These are phyloP conservation scores for Gigaspora rosea DNA, from an alignment of 192 early-diverging fungal genomes.

Conservation along the genomic window DNA sequence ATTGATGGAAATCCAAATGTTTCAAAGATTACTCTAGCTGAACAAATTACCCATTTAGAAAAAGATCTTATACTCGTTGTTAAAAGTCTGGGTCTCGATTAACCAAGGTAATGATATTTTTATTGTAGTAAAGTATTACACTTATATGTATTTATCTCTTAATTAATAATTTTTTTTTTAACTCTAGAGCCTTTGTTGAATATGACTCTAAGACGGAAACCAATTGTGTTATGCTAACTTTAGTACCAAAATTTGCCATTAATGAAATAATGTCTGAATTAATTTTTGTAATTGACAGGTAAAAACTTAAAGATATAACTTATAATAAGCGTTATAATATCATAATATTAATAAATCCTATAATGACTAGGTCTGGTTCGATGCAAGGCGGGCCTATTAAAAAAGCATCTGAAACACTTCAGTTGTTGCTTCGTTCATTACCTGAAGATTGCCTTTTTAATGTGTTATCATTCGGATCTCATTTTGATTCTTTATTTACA, in stretches of 20 bases:
- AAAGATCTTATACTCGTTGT: conserved; percentile 46
- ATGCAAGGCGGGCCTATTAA: too few relatives aligned
- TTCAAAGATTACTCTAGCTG: too few relatives aligned
- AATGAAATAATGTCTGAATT: too few relatives aligned
- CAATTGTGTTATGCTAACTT: too few relatives aligned
- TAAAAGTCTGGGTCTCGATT: conserved; percentile 40
- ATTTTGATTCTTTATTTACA: conserved; percentile 41
- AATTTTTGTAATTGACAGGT: conserved; percentile 46
- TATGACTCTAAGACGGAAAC: too few relatives aligned
- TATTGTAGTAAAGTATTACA: neutral
- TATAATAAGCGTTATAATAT: neutral
- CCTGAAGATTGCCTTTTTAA: conserved; percentile 51
- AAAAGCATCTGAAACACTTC: too few relatives aligned
- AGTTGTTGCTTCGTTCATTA: too few relatives aligned
- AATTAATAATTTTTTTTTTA: neutral
- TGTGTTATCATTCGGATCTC: conserved; percentile 49
- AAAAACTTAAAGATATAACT: conserved; percentile 22
- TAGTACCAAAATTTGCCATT: too few relatives aligned
- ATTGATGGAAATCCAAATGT: too few relatives aligned
- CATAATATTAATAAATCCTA: conserved; percentile 26
- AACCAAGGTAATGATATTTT: conserved; percentile 25
- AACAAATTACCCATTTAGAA: too few relatives aligned
- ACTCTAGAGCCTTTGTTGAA: conserved; percentile 38
- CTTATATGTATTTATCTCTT: neutral
- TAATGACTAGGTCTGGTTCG: too few relatives aligned